A percentile compares a stretch with the other conserved stretches of the same genome.
Evolutionary conservation across 1,284 basidiomycete species (phyloP).

Genomic region (Rhodotorula sp.): DNA sequence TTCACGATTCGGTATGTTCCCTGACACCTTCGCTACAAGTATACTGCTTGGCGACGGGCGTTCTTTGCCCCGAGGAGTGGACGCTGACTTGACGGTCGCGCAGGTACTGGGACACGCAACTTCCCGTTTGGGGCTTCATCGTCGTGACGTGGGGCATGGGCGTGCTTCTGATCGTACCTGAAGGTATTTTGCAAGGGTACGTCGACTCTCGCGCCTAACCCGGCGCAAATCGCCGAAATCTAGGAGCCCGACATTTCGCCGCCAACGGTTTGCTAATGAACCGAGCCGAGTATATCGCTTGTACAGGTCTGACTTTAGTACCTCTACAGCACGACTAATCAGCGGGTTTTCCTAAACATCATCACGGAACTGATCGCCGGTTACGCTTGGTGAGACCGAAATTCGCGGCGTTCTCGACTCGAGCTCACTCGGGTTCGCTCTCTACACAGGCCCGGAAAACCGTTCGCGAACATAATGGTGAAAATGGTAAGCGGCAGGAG

Average conservation of each 20-base stretch:
- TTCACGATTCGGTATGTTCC: conserved; percentile 51
- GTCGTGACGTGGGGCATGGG: conserved; percentile 66
- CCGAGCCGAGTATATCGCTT: too few species aligned
- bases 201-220: conserved; percentile 55
- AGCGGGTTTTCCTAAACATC: conserved; percentile 67
- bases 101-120: conserved; percentile 67
- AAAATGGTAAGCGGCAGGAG: background rate
- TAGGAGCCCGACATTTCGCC: too few species aligned
- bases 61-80: background rate
- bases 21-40: too few species aligned
- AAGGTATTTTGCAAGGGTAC: conserved; percentile 70
- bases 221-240: conserved; percentile 53
- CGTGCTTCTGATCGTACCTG: conserved; percentile 77
- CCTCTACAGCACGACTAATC: background rate
- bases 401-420: too few species aligned
- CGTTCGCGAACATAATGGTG: conserved; percentile 76
- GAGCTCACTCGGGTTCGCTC: too few species aligned
- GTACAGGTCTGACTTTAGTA: too few species aligned
- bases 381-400: background rate
- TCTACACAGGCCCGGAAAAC: conserved; percentile 64
- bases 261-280: too few species aligned
- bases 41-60: too few species aligned
- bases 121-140: conserved; percentile 83
- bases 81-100: background rate
- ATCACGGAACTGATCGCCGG: conserved; percentile 24